phyloP scores from a whole-genome alignment of 345 rosid species.

The Ailanthus altissimus region DNA sequence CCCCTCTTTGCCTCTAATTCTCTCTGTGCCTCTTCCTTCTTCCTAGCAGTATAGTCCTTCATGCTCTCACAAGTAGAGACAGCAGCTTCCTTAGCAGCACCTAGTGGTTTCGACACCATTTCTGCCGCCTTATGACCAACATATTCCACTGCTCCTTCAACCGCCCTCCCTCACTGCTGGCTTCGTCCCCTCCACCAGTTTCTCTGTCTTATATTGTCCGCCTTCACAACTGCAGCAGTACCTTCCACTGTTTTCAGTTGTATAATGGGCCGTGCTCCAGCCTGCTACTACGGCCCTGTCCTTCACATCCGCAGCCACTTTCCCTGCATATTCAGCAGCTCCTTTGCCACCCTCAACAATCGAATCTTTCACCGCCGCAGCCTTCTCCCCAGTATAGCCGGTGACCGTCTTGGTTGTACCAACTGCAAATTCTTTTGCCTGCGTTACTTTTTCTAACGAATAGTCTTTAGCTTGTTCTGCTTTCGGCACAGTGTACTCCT shows the following conservation, averaged over 20 bases:
- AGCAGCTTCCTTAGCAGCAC: slow-evolving; percentile 59
- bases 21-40: slow-evolving; percentile 67
- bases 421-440: slow-evolving; percentile 27
- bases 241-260: slow-evolving; percentile 60
- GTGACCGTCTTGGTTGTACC: slow-evolving; percentile 32
- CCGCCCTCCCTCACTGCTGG: slow-evolving; percentile 54
- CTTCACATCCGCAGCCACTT: slow-evolving; percentile 43
- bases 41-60: slow-evolving; percentile 65
- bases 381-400: slow-evolving; percentile 32
- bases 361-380: slow-evolving; percentile 41
- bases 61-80: slow-evolving; percentile 50
- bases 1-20: slow-evolving; percentile 36
- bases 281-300: slow-evolving; percentile 61
- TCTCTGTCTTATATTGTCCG: slow-evolving; percentile 54
- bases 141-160: slow-evolving; percentile 45
- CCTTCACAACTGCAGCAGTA: slow-evolving; percentile 51
- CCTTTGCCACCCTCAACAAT: slow-evolving; percentile 54
- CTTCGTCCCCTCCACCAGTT: slow-evolving; percentile 61
- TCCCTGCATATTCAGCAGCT: slow-evolving; percentile 51
- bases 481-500: slow-evolving; percentile 23
- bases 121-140: slow-evolving; percentile 62
- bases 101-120: slow-evolving; percentile 61
- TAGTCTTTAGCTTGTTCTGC: slow-evolving; percentile 38
- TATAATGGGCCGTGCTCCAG: slow-evolving; percentile 74
- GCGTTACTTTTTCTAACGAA: slow-evolving; percentile 33